Evolutionary conservation across 192 early-diverging fungal species (phyloP), one percentile per base, ranked within the genome.

Genomic region (Chytriomyces sp.): DNA sequence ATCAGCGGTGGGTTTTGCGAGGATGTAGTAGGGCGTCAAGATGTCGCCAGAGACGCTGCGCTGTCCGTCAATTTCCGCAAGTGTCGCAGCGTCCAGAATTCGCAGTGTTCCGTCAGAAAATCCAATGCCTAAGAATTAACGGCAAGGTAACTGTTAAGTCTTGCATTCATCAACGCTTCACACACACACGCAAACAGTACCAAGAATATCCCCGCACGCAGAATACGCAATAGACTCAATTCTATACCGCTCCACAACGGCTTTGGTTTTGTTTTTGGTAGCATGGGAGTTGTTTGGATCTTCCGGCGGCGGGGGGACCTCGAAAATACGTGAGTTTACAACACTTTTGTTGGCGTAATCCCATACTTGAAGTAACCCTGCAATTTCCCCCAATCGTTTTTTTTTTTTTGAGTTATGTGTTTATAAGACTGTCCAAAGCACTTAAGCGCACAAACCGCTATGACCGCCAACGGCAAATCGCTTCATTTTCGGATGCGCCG

Each of bases 341-440:
- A 84, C 63, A 59, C 46, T 44, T 49, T 85, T 87, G 26, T 50
- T 75, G 8, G 59, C 49, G 80, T 82, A 89, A 76, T 87, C 81
- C 81, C 82, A 87, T 13, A 89, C 43, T 68, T 88, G 82, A 1
- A 88, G 18, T 18, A 82, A 50, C 7, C 85, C 85, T 86, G 49
- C 3, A 26, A n/a, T 26, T 13, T 44, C 50, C 35, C 35, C 35
- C 35, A 35, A 35, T 35, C n/a, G 35, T 4, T 0, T 4, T 35
- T 35, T 35, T 35, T 35, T 35, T 35, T 35, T 35, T 35, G 35
- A 35, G 35, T 35, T 24, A 61, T 24, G 43, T 75, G 3, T n/a
- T n/a, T n/a, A n/a, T n/a, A 45, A 47, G 61, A 35, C 8, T 46
- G 7, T 20, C 11, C 4, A 47, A 5, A 68, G 4, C 11, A 47